A percentile compares a stretch with the other conserved stretches of the same genome.
phyloP scores from a whole-genome alignment of 768 basidiomycete species.

The Boletus sp. region DNA sequence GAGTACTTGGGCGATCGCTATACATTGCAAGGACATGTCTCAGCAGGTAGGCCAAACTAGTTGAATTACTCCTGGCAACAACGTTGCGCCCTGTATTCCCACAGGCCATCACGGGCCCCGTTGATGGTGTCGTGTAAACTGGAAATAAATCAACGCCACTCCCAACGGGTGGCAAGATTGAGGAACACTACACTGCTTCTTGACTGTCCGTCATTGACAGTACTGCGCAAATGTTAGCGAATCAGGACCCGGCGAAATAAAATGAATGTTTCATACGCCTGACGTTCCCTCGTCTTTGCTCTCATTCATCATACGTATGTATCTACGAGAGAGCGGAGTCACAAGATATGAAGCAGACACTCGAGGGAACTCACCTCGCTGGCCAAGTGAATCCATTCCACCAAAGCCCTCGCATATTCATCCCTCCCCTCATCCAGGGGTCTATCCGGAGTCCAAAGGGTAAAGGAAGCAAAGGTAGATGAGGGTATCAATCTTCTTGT shows the following conservation, averaged over 20 bases:
- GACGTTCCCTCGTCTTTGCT: neutral
- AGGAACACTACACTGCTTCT: neutral
- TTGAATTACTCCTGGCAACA: neutral
- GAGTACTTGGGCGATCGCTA: neutral
- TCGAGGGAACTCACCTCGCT: conserved; percentile 47
- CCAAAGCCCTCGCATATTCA: conserved; percentile 66
- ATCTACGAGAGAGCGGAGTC: conserved; percentile 15
- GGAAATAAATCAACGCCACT: neutral
- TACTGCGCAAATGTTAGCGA: neutral
- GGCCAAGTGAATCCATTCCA: conserved; percentile 69
- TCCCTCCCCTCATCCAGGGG: conserved; percentile 67
- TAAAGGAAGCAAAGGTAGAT: conserved; percentile 61
- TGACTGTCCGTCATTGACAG: neutral
- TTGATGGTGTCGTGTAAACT: neutral
- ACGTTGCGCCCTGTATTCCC: neutral
- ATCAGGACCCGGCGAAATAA: neutral
- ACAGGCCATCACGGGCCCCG: neutral
- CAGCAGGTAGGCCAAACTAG: neutral
- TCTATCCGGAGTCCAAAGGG: conserved; percentile 75
- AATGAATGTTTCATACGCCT: neutral
- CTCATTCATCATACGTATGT: conserved; percentile 25
- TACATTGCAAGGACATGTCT: neutral
- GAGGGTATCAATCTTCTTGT: conserved; percentile 44
- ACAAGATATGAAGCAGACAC: neutral
- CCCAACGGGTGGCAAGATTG: neutral